These are phyloP conservation scores for Penicillium turbatum DNA, from an alignment of 495 filamentous ascomycete genomes.

Conservation along the genomic window DNA sequence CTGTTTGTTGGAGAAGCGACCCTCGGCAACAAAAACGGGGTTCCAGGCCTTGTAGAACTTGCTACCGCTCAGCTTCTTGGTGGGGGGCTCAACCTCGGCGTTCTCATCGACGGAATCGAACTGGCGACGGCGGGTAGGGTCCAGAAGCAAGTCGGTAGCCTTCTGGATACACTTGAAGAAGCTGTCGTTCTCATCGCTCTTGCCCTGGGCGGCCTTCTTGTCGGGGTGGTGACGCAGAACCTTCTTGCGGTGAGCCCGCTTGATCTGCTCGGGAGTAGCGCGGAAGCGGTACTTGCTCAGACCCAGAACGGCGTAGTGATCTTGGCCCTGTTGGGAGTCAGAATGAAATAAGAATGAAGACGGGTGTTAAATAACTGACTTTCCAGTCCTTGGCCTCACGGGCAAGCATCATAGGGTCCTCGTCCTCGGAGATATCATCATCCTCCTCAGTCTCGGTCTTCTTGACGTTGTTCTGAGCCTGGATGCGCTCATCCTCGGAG, in stretches of 20 bases:
- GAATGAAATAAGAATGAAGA: neutral
- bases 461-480: slow-evolving; percentile 90
- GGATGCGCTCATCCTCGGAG: slow-evolving; percentile 95
- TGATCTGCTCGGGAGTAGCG: slow-evolving; percentile 97
- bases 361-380: slow-evolving; percentile 45
- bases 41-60: slow-evolving; percentile 95
- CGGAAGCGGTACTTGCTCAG: slow-evolving; percentile 84
- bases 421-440: slow-evolving; percentile 85
- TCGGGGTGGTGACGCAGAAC: slow-evolving; percentile 97
- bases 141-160: slow-evolving; percentile 86
- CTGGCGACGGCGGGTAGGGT: slow-evolving; percentile 89
- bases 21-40: slow-evolving; percentile 81
- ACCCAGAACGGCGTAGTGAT: slow-evolving; percentile 96
- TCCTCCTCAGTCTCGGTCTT: slow-evolving; percentile 90
- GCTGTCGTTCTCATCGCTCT: slow-evolving; percentile 84
- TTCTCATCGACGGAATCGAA: slow-evolving; percentile 94
- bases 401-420: slow-evolving; percentile 84
- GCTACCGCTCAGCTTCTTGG: slow-evolving; percentile 79
- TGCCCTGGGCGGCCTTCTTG: slow-evolving; percentile 85
- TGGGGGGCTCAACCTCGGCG: slow-evolving; percentile 84
- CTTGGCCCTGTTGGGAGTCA: slow-evolving; percentile 63
- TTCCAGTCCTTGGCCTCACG: slow-evolving; percentile 99
- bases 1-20: slow-evolving; percentile 83
- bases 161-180: slow-evolving; percentile 99
- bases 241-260: slow-evolving; percentile 98